Conservation (phyloP, 331 rosid species). For the Prunus yedoensis region DNA sequence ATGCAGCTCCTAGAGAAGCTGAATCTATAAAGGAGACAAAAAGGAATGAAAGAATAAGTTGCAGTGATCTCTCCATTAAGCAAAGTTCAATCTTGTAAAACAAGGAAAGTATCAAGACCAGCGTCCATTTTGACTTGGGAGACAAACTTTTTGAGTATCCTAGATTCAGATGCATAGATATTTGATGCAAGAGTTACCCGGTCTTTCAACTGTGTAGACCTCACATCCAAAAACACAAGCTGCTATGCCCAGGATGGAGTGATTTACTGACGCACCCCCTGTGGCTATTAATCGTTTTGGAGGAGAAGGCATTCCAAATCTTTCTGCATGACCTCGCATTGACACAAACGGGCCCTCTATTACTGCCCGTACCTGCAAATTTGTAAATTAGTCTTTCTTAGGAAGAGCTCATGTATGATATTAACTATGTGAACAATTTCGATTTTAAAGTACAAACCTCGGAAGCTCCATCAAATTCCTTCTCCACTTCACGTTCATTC, state of each 20-base stretch:
- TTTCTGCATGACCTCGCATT: conserved; percentile 93
- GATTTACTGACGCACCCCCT: conserved; percentile 92
- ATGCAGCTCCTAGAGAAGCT: conserved; percentile 92
- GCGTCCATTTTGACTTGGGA: neutral
- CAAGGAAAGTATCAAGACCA: neutral
- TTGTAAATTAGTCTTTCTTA: conserved; percentile 5
- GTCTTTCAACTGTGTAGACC: conserved; percentile 82
- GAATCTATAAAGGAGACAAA: conserved; percentile 56
- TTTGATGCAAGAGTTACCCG: conserved; percentile 49
- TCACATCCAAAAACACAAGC: conserved; percentile 90
- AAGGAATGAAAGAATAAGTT: neutral
- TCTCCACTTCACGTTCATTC: conserved; percentile 58
- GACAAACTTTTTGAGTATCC: neutral
- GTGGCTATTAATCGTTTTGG: conserved; percentile 93
- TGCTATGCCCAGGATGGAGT: conserved; percentile 58
- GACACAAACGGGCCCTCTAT: conserved; percentile 89
- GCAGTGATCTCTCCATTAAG: neutral
- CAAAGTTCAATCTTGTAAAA: neutral
- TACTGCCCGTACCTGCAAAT: conserved; percentile 72
- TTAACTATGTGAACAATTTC: conserved; percentile 10
- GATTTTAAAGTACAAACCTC: conserved; percentile 57
- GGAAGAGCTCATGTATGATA: conserved; percentile 3
- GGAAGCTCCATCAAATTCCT: conserved; percentile 80
- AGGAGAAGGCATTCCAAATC: conserved; percentile 93
- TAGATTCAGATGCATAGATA: neutral